Base-by-base conservation (phyloP, 208 protist genomes). In the Trypanosoma boissoni region DNA sequence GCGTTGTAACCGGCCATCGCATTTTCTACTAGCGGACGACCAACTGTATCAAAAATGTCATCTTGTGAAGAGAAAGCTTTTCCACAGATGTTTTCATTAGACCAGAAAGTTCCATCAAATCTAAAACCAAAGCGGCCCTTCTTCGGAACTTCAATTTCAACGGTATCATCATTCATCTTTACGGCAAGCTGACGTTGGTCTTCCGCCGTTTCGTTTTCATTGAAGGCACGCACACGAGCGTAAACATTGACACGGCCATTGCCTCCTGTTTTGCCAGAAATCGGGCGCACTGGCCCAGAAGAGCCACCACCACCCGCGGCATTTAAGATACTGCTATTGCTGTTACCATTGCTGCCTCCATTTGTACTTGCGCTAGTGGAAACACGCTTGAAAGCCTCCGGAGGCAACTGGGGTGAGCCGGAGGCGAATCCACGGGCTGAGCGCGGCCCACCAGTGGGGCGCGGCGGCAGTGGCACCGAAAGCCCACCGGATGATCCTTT, bases 101-200 rank as follows among this genome's bases (percentile, higher is more conserved):
- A 95, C 80, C 88, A 96, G 80, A 97, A 97, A 71, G 76, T 92
- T 20, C 94, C 86, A 72, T 98, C 95, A 64, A 97, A 97, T 8
- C 76, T 81, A 68, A 97, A 98, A 7, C 72, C 72, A 68, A 85
- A 86, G 29, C 58, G 51, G 29, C 80, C 78, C 68, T 90, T 90
- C 64, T 85, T 79, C 23, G 82, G 80, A 34, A 89, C 86, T 20
- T 63, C 45, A 23, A 93, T 71, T 36, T 80, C 73, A 37, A 90
- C 80, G 24, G 76, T 85, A 20, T 80, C 59, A 48, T 83, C 81
- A 48, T 82, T 76, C 82, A 89, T 89, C 49, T 64, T 59, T 41
- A 88, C 82, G 12, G 76, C 80, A 3, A 83, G 65, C 58, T 74
- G 64, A 20, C 34, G 51, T 42, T 61, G 50, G 9, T 74, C 74